Percentiles rank a stretch among this genome's conserved stretches.
Conservation (phyloP, 2,329 filamentous ascomycete genomes). For the Escovopsis sp. region DNA sequence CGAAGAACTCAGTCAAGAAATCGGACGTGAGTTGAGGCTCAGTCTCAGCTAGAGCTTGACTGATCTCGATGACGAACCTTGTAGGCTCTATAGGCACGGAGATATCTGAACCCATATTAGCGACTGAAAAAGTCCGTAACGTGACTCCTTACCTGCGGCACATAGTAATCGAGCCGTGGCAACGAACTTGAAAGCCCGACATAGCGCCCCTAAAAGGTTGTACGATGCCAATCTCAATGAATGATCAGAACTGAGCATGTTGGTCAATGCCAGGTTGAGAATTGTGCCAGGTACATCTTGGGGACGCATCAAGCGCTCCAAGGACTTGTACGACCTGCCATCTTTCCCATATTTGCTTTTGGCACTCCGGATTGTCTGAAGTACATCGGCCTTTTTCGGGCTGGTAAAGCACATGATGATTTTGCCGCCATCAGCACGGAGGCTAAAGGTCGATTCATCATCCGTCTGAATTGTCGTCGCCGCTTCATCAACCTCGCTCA, state of each 20-base stretch:
- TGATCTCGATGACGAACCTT: constrained; percentile 50
- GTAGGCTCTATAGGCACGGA: constrained; percentile 49
- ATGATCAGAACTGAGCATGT: constrained; percentile 47
- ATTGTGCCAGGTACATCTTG: constrained; percentile 58
- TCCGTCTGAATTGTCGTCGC: constrained; percentile 49
- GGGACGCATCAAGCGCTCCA: constrained; percentile 50
- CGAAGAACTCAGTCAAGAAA: constrained; percentile 60
- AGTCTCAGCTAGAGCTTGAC: constrained; percentile 44
- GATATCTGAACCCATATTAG: constrained; percentile 30
- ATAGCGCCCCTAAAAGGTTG: constrained; percentile 51
- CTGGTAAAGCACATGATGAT: constrained; percentile 61
- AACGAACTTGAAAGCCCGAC: constrained; percentile 52
- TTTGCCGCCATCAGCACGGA: constrained; percentile 54
- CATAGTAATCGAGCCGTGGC: constrained; percentile 47
- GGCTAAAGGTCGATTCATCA: constrained; percentile 52
- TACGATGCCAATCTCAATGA: constrained; percentile 49
- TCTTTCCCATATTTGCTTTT: constrained; percentile 53
- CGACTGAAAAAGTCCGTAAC: background rate
- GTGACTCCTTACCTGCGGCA: constrained; percentile 35
- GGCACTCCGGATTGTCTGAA: constrained; percentile 47
- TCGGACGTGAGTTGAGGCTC: constrained; percentile 55
- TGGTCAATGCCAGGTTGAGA: constrained; percentile 52
- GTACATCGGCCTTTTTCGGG: constrained; percentile 45
- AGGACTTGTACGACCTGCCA: constrained; percentile 41
- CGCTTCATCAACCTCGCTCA: constrained; percentile 53